Base-by-base conservation (phyloP, 2,329 filamentous ascomycete genomes). In the Lasiodiplodia hormozganensis region DNA sequence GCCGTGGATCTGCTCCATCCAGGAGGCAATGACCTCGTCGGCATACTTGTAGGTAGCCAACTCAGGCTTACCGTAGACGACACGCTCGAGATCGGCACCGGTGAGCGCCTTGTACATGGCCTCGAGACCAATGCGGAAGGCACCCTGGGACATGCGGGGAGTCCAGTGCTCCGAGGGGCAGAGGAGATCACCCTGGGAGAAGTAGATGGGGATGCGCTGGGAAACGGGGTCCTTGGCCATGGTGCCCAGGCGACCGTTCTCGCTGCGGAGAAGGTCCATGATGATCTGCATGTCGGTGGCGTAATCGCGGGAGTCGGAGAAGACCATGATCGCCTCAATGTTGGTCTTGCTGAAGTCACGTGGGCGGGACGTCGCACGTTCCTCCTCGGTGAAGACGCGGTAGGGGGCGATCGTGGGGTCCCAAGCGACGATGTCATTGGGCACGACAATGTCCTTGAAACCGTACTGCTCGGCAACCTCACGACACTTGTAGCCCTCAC, bases 11-110 rank as follows among this genome's bases (percentile, higher is more conserved):
- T 88, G 84, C 73, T 90, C 90, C 90, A 93, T 93, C 90, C 90
- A 93, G 64, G 85, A 86, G 38, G 87, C 84, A 70, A 93, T 85
- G 21, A 93, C 87, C 79, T 92, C 89, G 73, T 92, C 90, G 71
- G 90, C 91, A 80, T 91, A 92, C 82, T 90, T 91, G 86, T 92
- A 92, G n/a, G 90, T 92, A 5, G 90, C 90, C 69, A 88, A 74
- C 78, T 92, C 90, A 31, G 90, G 90, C 85, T 92, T 92, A 75
- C 90, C 90, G 82, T 92, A 92, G 68, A 92, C 88, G 40, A 91
- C 88, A 84, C 90, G 90, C 85, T 92, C 90, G 57, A 92, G 87
- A 71, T 92, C 90, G 18, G 85, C 85, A 69, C 89, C 90, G 0
- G 89, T 92, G 69, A 92, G 81, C 21, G 89, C 85, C 80, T 88